Evolutionary conservation across 495 filamentous ascomycete genomes (phyloP).

Genomic region (Tuber melanosporum): DNA sequence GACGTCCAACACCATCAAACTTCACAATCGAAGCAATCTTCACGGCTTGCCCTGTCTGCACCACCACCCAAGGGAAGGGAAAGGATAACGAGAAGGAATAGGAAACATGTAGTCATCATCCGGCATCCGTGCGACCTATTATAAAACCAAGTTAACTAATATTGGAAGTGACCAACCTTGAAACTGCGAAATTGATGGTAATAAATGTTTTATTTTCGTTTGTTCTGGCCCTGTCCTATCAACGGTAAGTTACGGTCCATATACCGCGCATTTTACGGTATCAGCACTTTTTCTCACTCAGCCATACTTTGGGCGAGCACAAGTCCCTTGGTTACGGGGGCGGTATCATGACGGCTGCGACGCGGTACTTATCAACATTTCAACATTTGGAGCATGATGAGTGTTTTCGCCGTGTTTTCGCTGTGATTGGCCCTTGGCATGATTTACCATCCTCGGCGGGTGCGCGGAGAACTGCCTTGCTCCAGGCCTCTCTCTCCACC

Average conservation of each 20-base stretch:
- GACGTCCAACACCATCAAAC: conserved; percentile 2
- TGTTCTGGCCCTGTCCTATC: not conserved
- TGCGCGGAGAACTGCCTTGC: conserved; percentile 33
- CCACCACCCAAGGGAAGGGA: not conserved
- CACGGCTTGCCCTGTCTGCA: not conserved
- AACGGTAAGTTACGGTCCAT: not conserved
- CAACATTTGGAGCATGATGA: conserved; percentile 4
- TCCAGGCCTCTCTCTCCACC: conserved; percentile 27
- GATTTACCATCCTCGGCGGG: conserved; percentile 13
- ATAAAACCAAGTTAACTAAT: not conserved
- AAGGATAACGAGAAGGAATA: not conserved
- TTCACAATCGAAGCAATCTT: not conserved
- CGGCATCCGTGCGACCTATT: not conserved
- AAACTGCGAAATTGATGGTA: not conserved
- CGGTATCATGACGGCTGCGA: not conserved
- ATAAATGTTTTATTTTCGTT: not conserved
- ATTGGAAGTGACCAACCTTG: not conserved
- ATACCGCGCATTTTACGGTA: not conserved
- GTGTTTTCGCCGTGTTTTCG: conserved; percentile 12
- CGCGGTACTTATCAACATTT: not conserved
- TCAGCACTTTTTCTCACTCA: conserved; percentile 3
- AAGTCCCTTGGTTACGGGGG: not conserved
- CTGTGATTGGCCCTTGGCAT: conserved; percentile 31
- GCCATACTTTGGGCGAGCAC: not conserved
- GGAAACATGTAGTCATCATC: conserved; percentile 5